Evolutionary conservation across 2,329 filamentous ascomycete species (phyloP).

Genomic region (Trichoderma simmonsii): DNA sequence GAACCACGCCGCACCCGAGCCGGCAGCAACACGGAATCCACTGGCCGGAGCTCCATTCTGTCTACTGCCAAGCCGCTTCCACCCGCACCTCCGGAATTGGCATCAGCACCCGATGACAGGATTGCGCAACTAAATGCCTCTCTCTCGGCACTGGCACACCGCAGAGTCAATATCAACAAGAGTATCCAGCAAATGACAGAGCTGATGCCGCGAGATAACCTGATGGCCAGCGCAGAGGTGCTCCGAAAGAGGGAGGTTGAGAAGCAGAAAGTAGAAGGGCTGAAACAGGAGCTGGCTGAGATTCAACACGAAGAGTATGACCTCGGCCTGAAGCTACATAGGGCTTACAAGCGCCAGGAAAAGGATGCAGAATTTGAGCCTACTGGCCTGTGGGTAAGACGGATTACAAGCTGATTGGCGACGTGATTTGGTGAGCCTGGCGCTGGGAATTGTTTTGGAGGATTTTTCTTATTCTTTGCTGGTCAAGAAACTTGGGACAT

Average conservation of each 20-base stretch:
- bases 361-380: slow-evolving; percentile 62
- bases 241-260: slow-evolving; percentile 52
- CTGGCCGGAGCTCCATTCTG: slow-evolving; percentile 31
- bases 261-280: slow-evolving; percentile 63
- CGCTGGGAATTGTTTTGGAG: background rate
- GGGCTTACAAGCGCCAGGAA: slow-evolving; percentile 72
- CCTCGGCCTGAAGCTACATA: slow-evolving; percentile 68
- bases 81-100: slow-evolving; percentile 57
- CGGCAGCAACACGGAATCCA: slow-evolving; percentile 7
- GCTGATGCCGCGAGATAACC: slow-evolving; percentile 68
- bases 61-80: slow-evolving; percentile 59
- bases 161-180: slow-evolving; percentile 67
- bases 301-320: slow-evolving; percentile 76
- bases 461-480: background rate
- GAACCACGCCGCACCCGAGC: background rate
- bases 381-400: slow-evolving; percentile 72
- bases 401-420: slow-evolving; percentile 60
- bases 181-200: slow-evolving; percentile 76
- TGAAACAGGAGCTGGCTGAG: slow-evolving; percentile 66
- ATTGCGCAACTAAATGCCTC: slow-evolving; percentile 65
- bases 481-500: background rate
- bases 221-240: slow-evolving; percentile 65
- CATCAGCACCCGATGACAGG: slow-evolving; percentile 53
- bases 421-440: background rate
- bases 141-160: slow-evolving; percentile 62